Conservation (phyloP, 2,329 filamentous ascomycete species). For the Trichoderma hamatum region DNA sequence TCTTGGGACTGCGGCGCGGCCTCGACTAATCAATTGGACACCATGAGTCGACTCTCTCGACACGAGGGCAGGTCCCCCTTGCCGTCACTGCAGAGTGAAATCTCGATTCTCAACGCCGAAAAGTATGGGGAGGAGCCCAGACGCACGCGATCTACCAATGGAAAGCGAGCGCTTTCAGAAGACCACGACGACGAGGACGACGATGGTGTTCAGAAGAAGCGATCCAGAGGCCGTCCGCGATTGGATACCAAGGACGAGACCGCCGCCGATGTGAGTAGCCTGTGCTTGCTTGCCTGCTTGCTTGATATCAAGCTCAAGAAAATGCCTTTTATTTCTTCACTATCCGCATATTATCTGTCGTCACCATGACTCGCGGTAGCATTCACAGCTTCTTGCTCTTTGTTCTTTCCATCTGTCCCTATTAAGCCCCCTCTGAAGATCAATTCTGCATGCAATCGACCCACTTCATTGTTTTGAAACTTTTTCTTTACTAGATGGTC, state of each 20-base stretch:
- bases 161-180: slow-evolving; percentile 33
- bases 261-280: slow-evolving; percentile 71
- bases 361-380: neutral
- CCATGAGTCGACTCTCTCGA: slow-evolving; percentile 22
- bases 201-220: slow-evolving; percentile 56
- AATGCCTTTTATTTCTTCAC: neutral
- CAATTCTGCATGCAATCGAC: neutral
- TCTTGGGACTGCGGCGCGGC: neutral
- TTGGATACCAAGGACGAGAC: slow-evolving; percentile 78
- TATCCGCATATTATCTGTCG: neutral
- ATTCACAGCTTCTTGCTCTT: neutral
- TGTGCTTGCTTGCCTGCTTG: neutral
- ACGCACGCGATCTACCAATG: neutral
- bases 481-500: neutral
- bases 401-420: neutral
- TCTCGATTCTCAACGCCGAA: slow-evolving; percentile 26
- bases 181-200: slow-evolving; percentile 43
- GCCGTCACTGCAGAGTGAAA: slow-evolving; percentile 23
- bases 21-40: slow-evolving; percentile 16
- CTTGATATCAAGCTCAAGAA: neutral
- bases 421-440: neutral
- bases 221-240: slow-evolving; percentile 72
- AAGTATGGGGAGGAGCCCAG: slow-evolving; percentile 17
- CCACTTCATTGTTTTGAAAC: neutral
- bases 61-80: slow-evolving; percentile 13